phyloP scores from a whole-genome alignment of 2,329 filamentous ascomycete species.

The Dryadomyces sulphureus region DNA sequence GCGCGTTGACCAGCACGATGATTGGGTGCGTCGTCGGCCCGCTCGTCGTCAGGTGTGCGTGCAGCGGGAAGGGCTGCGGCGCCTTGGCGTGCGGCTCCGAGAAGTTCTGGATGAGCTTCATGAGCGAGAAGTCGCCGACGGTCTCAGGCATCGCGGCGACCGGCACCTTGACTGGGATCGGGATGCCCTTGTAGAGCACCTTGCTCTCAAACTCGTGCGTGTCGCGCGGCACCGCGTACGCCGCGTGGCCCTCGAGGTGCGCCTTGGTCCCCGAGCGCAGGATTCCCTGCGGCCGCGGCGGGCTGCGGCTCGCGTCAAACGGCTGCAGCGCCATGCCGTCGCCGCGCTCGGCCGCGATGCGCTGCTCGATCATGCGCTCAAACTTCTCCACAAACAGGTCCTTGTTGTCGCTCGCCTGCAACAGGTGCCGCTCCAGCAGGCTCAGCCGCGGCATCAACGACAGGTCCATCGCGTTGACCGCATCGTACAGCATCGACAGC shows the following conservation, averaged over 20 bases:
- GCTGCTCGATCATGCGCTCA: constrained; percentile 79
- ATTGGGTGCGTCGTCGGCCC: constrained; percentile 85
- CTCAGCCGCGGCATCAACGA: constrained; percentile 82
- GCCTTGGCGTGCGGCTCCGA: constrained; percentile 67
- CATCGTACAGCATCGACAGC: constrained; percentile 72
- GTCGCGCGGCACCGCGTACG: constrained; percentile 69
- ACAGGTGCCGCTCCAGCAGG: constrained; percentile 66
- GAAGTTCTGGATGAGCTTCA: constrained; percentile 95
- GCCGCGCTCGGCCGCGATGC: constrained; percentile 47
- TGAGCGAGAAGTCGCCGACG: constrained; percentile 91
- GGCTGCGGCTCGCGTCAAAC: constrained; percentile 32
- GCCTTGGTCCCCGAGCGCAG: constrained; percentile 48
- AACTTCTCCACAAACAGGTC: constrained; percentile 98
- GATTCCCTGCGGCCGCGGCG: constrained; percentile 31
- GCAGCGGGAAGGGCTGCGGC: constrained; percentile 70
- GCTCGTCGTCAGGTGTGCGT: constrained; percentile 86
- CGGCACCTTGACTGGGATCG: constrained; percentile 91
- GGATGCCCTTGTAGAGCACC: constrained; percentile 91
- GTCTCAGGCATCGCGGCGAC: constrained; percentile 89
- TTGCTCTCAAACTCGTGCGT: constrained; percentile 96
- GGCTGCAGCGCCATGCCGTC: constrained; percentile 23
- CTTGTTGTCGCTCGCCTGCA: constrained; percentile 84
- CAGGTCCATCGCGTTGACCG: constrained; percentile 92
- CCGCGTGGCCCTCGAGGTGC: constrained; percentile 38
- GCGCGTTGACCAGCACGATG: constrained; percentile 84